Evolutionary conservation across 2,329 filamentous ascomycete genomes (phyloP).

Genomic region (Chrysoporthe deuterocubensis): DNA sequence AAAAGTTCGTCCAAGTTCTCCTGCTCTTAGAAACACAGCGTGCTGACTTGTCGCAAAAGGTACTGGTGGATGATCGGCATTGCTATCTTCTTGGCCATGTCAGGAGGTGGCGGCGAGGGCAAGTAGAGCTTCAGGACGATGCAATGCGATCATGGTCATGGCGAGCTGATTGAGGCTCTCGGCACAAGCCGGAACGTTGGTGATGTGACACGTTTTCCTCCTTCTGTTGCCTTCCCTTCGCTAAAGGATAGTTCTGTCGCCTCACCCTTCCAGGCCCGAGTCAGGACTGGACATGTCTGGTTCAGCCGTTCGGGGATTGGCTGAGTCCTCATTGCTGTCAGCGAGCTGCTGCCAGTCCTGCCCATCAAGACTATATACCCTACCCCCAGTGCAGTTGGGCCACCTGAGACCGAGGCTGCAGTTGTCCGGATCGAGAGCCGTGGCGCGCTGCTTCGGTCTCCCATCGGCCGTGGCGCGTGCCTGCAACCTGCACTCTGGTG

Average conservation of each 20-base stretch:
- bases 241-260: not conserved
- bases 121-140: constrained; percentile 46
- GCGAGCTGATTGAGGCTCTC: not conserved
- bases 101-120: constrained; percentile 54
- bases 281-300: not conserved
- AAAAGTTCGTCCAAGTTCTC: constrained; percentile 58
- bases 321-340: not conserved
- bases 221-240: too few species aligned
- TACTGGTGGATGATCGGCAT: constrained; percentile 70
- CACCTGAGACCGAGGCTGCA: not conserved
- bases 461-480: not conserved
- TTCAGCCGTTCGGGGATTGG: not conserved
- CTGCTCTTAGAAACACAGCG: constrained; percentile 4
- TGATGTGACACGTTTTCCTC: not conserved
- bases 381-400: not conserved
- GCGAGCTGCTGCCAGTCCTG: not conserved
- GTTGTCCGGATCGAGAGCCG: too few species aligned
- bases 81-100: constrained; percentile 57
- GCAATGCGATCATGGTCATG: constrained; percentile 12
- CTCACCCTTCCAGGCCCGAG: not conserved
- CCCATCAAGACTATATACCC: too few species aligned
- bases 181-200: not conserved
- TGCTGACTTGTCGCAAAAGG: constrained; percentile 41
- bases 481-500: not conserved
- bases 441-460: not conserved